A percentile compares a stretch with the other conserved stretches of the same genome.
Evolutionary conservation across 768 basidiomycete species (phyloP).

Genomic region (Suillus discolor): DNA sequence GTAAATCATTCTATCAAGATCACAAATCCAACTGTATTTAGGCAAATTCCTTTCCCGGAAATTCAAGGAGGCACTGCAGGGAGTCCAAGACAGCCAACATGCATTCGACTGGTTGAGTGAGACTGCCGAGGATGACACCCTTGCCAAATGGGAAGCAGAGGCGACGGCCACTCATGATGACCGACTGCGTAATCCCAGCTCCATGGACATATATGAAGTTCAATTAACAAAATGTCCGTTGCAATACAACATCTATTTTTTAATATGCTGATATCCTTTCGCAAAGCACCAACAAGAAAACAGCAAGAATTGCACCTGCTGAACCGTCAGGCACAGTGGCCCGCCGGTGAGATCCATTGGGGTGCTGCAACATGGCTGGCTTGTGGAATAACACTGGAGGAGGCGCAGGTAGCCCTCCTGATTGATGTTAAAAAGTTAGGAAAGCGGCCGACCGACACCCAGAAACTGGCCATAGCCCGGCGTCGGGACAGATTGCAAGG

Average conservation of each 20-base stretch:
- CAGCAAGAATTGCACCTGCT: background rate
- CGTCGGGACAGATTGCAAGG: background rate
- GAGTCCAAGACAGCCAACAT: background rate
- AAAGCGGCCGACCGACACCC: background rate
- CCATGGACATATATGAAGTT: conserved; percentile 10
- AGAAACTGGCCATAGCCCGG: background rate
- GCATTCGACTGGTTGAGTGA: background rate
- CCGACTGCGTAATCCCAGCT: background rate
- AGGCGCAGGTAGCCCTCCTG: background rate
- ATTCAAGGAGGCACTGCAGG: background rate
- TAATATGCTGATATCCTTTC: background rate
- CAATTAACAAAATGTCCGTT: conserved; percentile 5
- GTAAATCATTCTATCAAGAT: background rate
- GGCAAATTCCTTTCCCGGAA: too few relatives aligned
- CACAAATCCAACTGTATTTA: background rate
- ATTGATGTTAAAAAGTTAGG: background rate
- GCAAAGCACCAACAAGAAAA: background rate
- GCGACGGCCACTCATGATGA: background rate
- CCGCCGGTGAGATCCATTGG: too few relatives aligned
- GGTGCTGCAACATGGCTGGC: too few relatives aligned
- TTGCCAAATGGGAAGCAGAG: background rate
- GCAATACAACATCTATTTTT: background rate
- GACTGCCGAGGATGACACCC: background rate
- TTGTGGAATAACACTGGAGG: too few relatives aligned
- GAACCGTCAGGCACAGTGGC: too few relatives aligned